Evolutionary conservation across 2,329 filamentous ascomycete species (phyloP).

Genomic region (Aspergillus piperis): DNA sequence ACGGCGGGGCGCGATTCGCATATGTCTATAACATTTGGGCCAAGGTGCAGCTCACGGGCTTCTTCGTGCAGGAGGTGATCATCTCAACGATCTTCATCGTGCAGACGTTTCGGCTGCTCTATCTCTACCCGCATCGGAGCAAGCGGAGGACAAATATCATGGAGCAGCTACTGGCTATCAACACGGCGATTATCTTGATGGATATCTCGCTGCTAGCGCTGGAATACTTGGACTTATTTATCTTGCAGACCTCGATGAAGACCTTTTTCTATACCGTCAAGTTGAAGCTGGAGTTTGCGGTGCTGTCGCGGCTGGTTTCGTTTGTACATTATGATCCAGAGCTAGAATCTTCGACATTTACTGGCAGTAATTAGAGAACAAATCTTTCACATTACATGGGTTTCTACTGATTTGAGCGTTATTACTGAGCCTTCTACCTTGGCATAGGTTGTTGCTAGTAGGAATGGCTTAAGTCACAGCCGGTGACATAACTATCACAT

Average conservation of each 20-base stretch:
- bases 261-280: constrained; percentile 50
- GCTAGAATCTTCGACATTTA: background rate
- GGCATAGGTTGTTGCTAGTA: no score
- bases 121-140: constrained; percentile 31
- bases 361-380: background rate
- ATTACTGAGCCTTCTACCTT: no score
- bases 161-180: constrained; percentile 51
- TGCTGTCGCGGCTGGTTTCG: constrained; percentile 4
- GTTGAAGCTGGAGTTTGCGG: constrained; percentile 50
- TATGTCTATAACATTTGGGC: constrained; percentile 45
- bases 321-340: constrained; percentile 6
- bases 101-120: constrained; percentile 50
- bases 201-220: constrained; percentile 45
- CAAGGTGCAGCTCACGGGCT: constrained; percentile 42
- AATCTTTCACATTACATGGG: no score
- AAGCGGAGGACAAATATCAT: constrained; percentile 43
- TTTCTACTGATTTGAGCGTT: no score
- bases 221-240: constrained; percentile 45
- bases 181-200: constrained; percentile 48
- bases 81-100: constrained; percentile 54
- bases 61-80: constrained; percentile 45
- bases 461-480: background rate
- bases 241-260: constrained; percentile 48
- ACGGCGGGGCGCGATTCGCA: constrained; percentile 18
- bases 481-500: background rate